Percentiles rank a stretch among this genome's conserved stretches.
phyloP scores from a whole-genome alignment of 2,329 filamentous ascomycete genomes.

The Xenosphaeropsis pyriputrescens region DNA sequence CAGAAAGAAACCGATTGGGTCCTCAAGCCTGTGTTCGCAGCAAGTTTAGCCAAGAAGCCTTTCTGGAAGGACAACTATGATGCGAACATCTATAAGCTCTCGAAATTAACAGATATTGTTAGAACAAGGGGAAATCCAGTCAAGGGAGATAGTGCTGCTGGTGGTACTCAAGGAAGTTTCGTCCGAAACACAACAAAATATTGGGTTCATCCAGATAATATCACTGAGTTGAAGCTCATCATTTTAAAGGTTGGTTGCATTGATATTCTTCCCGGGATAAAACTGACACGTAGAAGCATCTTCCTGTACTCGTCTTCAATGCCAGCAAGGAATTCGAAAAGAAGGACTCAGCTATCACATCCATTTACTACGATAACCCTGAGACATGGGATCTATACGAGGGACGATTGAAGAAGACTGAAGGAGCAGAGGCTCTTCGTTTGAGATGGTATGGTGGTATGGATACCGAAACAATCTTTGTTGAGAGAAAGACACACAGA shows the following conservation, averaged over 20 bases:
- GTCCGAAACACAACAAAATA: conserved; percentile 97
- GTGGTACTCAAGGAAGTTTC: conserved; percentile 87
- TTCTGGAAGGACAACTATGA: conserved; percentile 99
- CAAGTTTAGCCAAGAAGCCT: conserved; percentile 84
- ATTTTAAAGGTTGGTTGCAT: conserved; percentile 56
- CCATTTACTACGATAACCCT: conserved; percentile 95
- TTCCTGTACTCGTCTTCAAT: conserved; percentile 95
- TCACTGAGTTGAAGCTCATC: conserved; percentile 94
- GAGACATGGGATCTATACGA: conserved; percentile 90
- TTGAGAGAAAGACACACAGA: conserved; percentile 94
- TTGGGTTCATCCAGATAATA: conserved; percentile 97
- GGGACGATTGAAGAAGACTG: conserved; percentile 91
- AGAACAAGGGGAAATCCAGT: conserved; percentile 84
- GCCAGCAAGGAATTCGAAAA: conserved; percentile 89
- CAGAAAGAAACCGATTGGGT: conserved; percentile 92
- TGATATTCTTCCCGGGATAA: background rate
- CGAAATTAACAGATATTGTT: conserved; percentile 87
- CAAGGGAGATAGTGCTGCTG: conserved; percentile 82
- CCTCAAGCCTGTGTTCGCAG: conserved; percentile 89
- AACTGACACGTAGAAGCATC: conserved; percentile 37
- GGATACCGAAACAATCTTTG: conserved; percentile 88
- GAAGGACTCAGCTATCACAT: conserved; percentile 87
- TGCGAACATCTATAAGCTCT: conserved; percentile 85
- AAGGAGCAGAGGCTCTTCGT: conserved; percentile 92
- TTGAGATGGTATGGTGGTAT: conserved; percentile 96